These are phyloP conservation scores for Xerocomellus amylosporus DNA, from an alignment of 768 basidiomycete species.

Conservation along the genomic window DNA sequence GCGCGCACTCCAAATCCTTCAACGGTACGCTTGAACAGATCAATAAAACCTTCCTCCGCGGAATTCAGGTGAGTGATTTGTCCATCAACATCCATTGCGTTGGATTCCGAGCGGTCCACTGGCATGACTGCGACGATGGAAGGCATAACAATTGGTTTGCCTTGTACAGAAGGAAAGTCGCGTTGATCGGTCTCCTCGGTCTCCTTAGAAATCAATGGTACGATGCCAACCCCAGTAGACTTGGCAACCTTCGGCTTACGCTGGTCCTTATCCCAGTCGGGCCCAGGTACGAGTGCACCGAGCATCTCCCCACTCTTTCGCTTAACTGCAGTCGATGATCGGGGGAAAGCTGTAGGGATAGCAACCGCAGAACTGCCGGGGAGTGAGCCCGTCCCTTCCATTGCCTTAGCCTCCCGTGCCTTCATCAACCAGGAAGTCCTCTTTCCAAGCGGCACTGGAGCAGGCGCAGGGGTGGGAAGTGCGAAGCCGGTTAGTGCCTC, in stretches of 20 bases:
- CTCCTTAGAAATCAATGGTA: slow-evolving; percentile 14
- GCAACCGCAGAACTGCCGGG: slow-evolving; percentile 7
- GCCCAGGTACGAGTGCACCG: slow-evolving; percentile 12
- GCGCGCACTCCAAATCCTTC: slow-evolving; percentile 60
- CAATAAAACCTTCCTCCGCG: slow-evolving; percentile 50
- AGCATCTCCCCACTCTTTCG: slow-evolving; percentile 62
- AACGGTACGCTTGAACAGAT: slow-evolving; percentile 67
- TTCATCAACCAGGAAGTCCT: slow-evolving; percentile 81
- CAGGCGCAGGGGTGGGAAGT: slow-evolving; percentile 37
- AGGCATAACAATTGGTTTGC: not conserved
- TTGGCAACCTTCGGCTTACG: slow-evolving; percentile 52
- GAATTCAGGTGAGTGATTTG: slow-evolving; percentile 9
- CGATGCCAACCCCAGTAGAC: slow-evolving; percentile 36
- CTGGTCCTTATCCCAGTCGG: slow-evolving; percentile 38
- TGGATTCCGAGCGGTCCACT: slow-evolving; percentile 17
- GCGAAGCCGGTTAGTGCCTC: slow-evolving; percentile 41
- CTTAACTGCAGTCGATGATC: slow-evolving; percentile 41
- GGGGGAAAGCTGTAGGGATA: slow-evolving; percentile 9
- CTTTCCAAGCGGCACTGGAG: slow-evolving; percentile 47
- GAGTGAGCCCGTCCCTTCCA: slow-evolving; percentile 46
- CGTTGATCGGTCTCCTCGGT: slow-evolving; percentile 6
- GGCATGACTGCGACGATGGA: not conserved
- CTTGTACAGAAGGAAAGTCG: slow-evolving; percentile 2
- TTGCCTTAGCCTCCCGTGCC: slow-evolving; percentile 68
- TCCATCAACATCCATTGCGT: slow-evolving; percentile 24